These are phyloP conservation scores for Macrolepiota albuminosa DNA, from an alignment of 768 basidiomycete genomes.

Conservation along the genomic window DNA sequence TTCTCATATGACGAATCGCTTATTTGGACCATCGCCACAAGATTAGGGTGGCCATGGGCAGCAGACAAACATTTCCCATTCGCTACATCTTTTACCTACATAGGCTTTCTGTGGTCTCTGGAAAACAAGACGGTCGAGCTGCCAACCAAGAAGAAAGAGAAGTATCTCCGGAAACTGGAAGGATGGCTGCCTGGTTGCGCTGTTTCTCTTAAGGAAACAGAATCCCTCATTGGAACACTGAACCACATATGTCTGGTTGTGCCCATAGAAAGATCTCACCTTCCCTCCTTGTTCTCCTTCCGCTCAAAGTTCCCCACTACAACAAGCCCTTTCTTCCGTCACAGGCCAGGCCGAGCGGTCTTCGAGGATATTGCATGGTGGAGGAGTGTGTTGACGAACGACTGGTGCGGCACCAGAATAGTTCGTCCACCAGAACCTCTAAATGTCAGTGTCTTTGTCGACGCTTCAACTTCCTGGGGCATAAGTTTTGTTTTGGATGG, in stretches of 20 bases:
- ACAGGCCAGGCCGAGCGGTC: background rate
- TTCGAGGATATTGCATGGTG: no score
- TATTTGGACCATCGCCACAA: background rate
- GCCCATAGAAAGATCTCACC: no score
- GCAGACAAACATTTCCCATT: background rate
- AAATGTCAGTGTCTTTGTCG: background rate
- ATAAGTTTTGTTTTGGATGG: no score
- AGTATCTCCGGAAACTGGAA: background rate
- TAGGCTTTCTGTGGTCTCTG: background rate
- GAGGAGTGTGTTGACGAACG: no score
- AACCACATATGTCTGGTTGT: background rate
- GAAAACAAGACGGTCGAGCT: background rate
- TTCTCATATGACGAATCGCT: no score
- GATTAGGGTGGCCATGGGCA: background rate
- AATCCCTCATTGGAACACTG: background rate
- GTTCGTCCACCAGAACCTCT: background rate
- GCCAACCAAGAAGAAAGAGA: background rate
- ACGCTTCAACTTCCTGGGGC: background rate
- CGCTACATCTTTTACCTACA: background rate
- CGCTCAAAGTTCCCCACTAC: no score
- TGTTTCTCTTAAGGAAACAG: background rate
- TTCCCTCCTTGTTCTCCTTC: no score
- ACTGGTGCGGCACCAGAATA: background rate
- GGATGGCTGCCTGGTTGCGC: accelerated
- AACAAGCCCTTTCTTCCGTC: no score